Evolutionary conservation across 129 eudicot genomes (phyloP).

Genomic region (Gnaphalium uliginosum): DNA sequence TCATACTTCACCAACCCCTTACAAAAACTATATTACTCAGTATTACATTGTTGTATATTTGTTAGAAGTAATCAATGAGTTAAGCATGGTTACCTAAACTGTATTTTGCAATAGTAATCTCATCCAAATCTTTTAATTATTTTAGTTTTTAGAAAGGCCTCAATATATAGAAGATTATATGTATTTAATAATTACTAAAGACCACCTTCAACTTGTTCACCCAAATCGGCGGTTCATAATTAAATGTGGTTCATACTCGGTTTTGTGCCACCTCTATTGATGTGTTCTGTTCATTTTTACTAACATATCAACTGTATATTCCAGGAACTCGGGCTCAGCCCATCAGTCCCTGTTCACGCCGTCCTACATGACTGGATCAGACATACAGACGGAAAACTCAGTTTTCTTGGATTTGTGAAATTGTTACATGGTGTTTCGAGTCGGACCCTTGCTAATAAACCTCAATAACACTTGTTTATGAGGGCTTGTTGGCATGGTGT

Average conservation of each 20-base stretch:
- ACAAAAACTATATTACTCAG: neutral
- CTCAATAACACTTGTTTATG: conserved; percentile 45
- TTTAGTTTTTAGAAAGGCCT: neutral
- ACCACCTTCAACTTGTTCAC: neutral
- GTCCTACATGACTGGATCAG: conserved; percentile 96
- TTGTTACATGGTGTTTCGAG: conserved; percentile 82
- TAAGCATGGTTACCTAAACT: neutral
- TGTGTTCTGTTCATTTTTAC: neutral
- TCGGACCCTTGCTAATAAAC: conserved; percentile 60
- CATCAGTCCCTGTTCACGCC: conserved; percentile 87
- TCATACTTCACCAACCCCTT: too few species aligned
- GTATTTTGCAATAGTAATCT: neutral
- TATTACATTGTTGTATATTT: neutral
- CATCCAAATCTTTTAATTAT: neutral
- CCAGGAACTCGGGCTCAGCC: conserved; percentile 93
- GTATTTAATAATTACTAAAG: neutral
- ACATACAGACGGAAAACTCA: conserved; percentile 93
- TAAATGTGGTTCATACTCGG: neutral
- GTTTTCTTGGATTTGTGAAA: conserved; percentile 92
- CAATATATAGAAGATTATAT: neutral
- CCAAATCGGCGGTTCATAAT: neutral
- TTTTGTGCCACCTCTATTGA: neutral
- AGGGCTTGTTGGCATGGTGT: conserved; percentile 16
- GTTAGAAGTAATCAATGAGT: neutral
- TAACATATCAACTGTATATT: neutral